These are phyloP conservation scores for Elongisporangium undulatum DNA, from an alignment of 352 stramenopile genomes.

Conservation along the genomic window DNA sequence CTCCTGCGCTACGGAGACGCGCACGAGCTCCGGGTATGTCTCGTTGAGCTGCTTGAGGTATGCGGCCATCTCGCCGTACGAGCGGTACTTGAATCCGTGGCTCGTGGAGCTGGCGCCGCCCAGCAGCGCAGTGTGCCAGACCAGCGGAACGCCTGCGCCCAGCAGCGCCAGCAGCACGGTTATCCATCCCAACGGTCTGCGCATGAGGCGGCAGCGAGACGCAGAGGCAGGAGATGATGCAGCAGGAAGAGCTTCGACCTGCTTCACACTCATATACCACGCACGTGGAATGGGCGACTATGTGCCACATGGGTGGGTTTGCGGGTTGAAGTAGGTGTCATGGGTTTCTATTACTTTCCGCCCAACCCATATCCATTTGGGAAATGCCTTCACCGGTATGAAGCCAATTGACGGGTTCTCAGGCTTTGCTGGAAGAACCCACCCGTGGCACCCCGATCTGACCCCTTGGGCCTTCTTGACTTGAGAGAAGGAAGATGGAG, in stretches of 20 bases:
- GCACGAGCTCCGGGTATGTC: constrained; percentile 75
- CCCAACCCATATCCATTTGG: not conserved
- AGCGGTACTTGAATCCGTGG: constrained; percentile 47
- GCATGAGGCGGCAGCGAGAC: not conserved
- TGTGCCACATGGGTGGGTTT: not conserved
- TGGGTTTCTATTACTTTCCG: not conserved
- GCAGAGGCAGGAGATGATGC: not conserved
- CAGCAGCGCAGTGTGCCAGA: not conserved
- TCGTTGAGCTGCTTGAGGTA: constrained; percentile 64
- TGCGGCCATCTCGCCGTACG: constrained; percentile 65
- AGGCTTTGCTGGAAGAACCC: not conserved
- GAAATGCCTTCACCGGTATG: too few species aligned
- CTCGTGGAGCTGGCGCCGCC: not conserved
- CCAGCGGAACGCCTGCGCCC: not conserved
- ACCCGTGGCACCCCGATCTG: not conserved
- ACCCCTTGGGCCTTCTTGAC: not conserved
- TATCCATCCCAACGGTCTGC: not conserved
- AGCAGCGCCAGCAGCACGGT: not conserved
- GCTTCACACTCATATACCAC: not conserved
- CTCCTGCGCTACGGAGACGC: constrained; percentile 79
- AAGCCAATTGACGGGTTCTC: too few species aligned
- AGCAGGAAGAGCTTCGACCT: not conserved
- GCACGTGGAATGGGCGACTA: not conserved
- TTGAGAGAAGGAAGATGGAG: constrained; percentile 10
- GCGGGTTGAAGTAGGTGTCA: too few species aligned